Evolutionary conservation across 768 basidiomycete genomes (phyloP).

Genomic region (Mycena pura): DNA sequence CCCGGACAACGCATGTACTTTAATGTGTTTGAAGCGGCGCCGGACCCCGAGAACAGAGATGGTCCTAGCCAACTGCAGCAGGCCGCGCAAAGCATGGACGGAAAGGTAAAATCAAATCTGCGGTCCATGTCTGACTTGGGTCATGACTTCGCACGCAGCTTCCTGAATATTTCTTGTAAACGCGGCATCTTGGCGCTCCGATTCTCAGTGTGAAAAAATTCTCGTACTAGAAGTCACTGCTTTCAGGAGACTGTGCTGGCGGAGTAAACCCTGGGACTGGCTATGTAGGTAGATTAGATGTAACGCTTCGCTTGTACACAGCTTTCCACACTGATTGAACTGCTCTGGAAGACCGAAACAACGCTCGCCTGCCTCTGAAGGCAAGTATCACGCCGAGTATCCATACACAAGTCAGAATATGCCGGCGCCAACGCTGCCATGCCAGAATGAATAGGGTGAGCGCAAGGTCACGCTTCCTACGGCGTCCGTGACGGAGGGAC

Average conservation of each 20-base stretch:
- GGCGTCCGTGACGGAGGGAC: conserved; percentile 63
- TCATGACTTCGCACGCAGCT: conserved; percentile 48
- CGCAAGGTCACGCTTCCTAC: conserved; percentile 71
- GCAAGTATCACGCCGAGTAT: conserved; percentile 38
- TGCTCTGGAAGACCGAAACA: conserved; percentile 5
- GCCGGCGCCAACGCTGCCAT: conserved; percentile 68
- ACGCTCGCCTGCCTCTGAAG: conserved; percentile 28
- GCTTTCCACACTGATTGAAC: conserved; percentile 4
- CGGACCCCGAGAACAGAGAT: conserved; percentile 94
- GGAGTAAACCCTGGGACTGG: neutral
- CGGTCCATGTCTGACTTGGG: conserved; percentile 26
- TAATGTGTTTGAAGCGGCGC: conserved; percentile 97
- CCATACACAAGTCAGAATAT: conserved; percentile 44
- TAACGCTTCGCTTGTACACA: neutral
- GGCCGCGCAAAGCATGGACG: conserved; percentile 69
- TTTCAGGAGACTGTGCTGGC: neutral
- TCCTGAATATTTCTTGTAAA: conserved; percentile 78
- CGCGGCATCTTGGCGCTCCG: neutral
- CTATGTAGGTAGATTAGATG: neutral
- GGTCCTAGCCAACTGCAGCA: conserved; percentile 84
- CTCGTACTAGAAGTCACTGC: conserved; percentile 1
- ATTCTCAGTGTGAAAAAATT: conserved; percentile 2
- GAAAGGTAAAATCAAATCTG: conserved; percentile 59
- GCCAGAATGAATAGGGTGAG: conserved; percentile 67
- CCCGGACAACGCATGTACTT: conserved; percentile 89